These are phyloP conservation scores for Tolypocladium inflatum DNA, from an alignment of 2,329 filamentous ascomycete species.

Conservation along the genomic window DNA sequence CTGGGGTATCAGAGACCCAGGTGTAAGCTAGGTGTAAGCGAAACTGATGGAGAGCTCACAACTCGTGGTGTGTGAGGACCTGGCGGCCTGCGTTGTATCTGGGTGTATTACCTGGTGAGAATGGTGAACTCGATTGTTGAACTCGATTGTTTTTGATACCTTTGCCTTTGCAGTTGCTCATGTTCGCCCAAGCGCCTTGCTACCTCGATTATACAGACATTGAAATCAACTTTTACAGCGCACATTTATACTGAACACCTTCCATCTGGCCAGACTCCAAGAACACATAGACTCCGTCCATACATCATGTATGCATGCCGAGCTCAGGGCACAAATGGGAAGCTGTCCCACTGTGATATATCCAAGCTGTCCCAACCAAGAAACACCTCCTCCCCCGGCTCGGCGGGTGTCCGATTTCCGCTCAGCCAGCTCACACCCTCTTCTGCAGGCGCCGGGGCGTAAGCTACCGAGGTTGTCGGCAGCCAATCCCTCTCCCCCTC, in stretches of 20 bases:
- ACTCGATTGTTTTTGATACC: not conserved
- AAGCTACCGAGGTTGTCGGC: not conserved
- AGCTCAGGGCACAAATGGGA: conserved; percentile 11
- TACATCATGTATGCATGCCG: not conserved
- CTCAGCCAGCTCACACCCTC: conserved; percentile 4
- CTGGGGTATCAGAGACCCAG: too few relatives aligned
- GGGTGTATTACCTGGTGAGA: too few relatives aligned
- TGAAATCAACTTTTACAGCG: not conserved
- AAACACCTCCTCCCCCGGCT: conserved; percentile 8
- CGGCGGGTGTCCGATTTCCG: conserved; percentile 1
- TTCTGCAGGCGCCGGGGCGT: not conserved
- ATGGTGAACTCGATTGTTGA: not conserved
- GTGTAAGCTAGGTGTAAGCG: too few relatives aligned
- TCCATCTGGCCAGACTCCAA: not conserved
- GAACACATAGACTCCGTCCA: not conserved
- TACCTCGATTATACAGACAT: not conserved
- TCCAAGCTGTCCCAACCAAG: conserved; percentile 20
- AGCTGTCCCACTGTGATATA: conserved; percentile 21
- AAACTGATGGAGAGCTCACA: too few relatives aligned
- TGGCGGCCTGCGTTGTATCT: too few relatives aligned
- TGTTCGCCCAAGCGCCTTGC: not conserved
- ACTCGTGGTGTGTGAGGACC: too few relatives aligned
- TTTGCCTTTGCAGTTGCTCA: too few relatives aligned
- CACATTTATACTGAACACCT: not conserved
- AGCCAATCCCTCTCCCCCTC: not conserved